Evolutionary conservation across 2,329 filamentous ascomycete genomes (phyloP).

Genomic region (Neonectria hederae): DNA sequence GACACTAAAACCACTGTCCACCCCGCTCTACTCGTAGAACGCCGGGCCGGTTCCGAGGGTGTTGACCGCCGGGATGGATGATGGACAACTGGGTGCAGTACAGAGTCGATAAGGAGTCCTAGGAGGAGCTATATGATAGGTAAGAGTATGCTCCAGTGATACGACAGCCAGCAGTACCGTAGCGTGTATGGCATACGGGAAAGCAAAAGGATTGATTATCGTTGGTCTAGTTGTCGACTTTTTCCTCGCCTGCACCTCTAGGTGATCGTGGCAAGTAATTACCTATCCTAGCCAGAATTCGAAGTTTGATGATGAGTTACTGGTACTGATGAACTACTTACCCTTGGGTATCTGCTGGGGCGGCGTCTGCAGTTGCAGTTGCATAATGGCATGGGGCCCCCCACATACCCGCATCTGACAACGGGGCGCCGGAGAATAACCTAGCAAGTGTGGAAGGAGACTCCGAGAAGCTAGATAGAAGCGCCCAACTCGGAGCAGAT

Average conservation of each 20-base stretch:
- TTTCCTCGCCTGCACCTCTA: background rate
- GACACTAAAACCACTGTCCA: background rate
- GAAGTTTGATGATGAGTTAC: background rate
- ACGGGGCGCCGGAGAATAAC: background rate
- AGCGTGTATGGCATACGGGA: background rate
- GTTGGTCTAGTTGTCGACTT: background rate
- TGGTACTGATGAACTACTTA: no score
- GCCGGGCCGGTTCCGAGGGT: constrained; percentile 16
- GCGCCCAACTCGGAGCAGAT: background rate
- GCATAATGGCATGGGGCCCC: background rate
- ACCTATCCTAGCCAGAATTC: no score
- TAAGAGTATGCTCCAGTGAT: no score
- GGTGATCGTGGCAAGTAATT: no score
- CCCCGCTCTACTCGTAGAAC: background rate
- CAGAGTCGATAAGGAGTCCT: background rate
- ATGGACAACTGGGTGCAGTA: background rate
- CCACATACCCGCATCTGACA: background rate
- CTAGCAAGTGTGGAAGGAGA: background rate
- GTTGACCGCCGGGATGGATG: constrained; percentile 14
- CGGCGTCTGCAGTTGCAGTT: constrained; percentile 11
- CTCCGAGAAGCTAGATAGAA: background rate
- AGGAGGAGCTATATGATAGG: no score
- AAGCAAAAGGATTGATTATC: background rate
- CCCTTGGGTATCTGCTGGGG: constrained; percentile 16
- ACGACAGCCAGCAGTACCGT: no score